Evolutionary conservation across 2,329 filamentous ascomycete genomes (phyloP).

Genomic region (Fusarium temperatum): DNA sequence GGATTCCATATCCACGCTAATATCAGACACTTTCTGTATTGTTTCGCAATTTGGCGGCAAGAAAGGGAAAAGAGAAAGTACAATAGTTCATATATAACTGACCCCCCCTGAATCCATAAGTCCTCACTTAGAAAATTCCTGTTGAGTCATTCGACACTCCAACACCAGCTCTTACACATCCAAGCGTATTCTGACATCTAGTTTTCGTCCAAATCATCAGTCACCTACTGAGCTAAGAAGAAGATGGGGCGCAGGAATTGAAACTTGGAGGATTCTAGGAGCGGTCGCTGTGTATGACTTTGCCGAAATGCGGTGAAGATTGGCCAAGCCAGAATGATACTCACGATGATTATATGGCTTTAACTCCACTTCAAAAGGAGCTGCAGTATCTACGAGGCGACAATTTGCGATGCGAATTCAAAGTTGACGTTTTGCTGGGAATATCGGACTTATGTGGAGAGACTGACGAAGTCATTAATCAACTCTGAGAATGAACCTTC

Average conservation of each 20-base stretch:
- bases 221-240: not conserved
- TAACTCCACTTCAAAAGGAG: too few relatives aligned
- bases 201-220: not conserved
- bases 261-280: not conserved
- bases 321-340: not conserved
- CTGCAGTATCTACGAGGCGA: too few relatives aligned
- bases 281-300: not conserved
- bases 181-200: not conserved
- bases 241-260: not conserved
- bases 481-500: too few relatives aligned
- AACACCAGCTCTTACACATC: not conserved
- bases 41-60: fast-evolving
- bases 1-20: too few relatives aligned
- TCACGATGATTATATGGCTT: not conserved
- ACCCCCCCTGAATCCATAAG: fast-evolving
- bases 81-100: not conserved
- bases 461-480: too few relatives aligned
- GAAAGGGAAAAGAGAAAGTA: not conserved
- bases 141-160: too few relatives aligned
- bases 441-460: too few relatives aligned
- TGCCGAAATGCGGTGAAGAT: not conserved
- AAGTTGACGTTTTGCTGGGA: too few relatives aligned
- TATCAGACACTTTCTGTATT: not conserved
- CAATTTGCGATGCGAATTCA: too few relatives aligned
- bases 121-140: not conserved